Conservation (phyloP, 2,329 filamentous ascomycete species). For the Aspergillus ibericus region DNA sequence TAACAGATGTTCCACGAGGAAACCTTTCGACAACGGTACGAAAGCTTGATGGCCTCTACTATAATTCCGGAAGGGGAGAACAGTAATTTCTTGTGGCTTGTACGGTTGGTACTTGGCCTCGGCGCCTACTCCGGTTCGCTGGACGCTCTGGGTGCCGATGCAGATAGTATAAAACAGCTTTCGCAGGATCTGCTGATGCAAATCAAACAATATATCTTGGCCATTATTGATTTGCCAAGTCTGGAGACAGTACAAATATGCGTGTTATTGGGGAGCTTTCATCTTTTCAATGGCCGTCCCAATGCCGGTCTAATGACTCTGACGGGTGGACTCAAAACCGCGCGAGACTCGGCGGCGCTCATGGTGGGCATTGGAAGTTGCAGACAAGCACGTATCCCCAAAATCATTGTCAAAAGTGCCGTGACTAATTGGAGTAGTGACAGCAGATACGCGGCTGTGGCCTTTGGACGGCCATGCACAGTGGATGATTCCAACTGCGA, state of each 20-base stretch:
- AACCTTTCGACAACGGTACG: slow-evolving; percentile 12
- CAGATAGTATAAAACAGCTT: background rate
- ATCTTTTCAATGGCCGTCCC: slow-evolving; percentile 14
- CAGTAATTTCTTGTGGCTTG: slow-evolving; percentile 10
- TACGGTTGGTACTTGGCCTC: slow-evolving; percentile 6
- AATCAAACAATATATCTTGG: slow-evolving; percentile 6
- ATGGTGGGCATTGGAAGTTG: slow-evolving; percentile 10
- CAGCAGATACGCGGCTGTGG: slow-evolving; percentile 9
- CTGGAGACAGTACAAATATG: slow-evolving; percentile 13
- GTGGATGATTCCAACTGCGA: slow-evolving; percentile 7
- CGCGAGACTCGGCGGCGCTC: slow-evolving; percentile 2
- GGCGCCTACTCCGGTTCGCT: slow-evolving; percentile 12
- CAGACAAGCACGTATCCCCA: slow-evolving; percentile 3
- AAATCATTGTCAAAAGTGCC: no score
- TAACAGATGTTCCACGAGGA: slow-evolving; percentile 16
- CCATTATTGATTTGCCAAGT: slow-evolving; percentile 1
- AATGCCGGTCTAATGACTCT: slow-evolving; percentile 8
- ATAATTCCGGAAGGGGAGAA: background rate
- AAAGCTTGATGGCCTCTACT: slow-evolving; percentile 6
- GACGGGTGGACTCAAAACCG: slow-evolving; percentile 11
- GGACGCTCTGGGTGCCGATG: background rate
- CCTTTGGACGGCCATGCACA: slow-evolving; percentile 10
- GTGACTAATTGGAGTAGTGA: background rate
- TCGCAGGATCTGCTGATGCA: slow-evolving; percentile 3
- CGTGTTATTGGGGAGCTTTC: slow-evolving; percentile 10